A percentile compares a stretch with the other conserved stretches of the same genome.
These are phyloP conservation scores for Hydrangea macrophylla DNA, from an alignment of 148 eudicot species.

Conservation along the genomic window DNA sequence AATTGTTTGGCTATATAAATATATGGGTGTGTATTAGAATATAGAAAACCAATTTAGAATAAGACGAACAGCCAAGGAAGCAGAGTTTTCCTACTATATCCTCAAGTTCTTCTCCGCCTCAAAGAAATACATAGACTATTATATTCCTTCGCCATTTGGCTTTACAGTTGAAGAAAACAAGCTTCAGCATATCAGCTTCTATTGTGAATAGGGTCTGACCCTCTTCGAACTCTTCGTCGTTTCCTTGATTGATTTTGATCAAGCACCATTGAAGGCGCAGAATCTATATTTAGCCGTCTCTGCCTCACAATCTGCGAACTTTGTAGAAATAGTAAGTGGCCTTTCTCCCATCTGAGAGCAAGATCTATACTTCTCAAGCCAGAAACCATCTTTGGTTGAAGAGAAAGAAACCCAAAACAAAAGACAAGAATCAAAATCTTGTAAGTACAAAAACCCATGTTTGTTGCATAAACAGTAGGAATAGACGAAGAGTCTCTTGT, in stretches of 20 bases:
- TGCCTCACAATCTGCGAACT: slow-evolving; percentile 23
- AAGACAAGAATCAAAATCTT: slow-evolving; percentile 37
- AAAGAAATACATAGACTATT: neutral
- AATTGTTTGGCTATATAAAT: slow-evolving; percentile 14
- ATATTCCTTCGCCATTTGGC: slow-evolving; percentile 6
- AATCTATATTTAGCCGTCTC: slow-evolving; percentile 35
- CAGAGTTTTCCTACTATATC: slow-evolving; percentile 2
- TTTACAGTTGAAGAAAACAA: neutral
- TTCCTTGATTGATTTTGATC: slow-evolving; percentile 61
- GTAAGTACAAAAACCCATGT: slow-evolving; percentile 38
- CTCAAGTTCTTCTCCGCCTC: slow-evolving; percentile 1
- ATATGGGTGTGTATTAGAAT: neutral
- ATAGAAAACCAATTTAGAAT: slow-evolving; percentile 20
- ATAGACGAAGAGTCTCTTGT: slow-evolving; percentile 14
- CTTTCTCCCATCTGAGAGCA: slow-evolving; percentile 43
- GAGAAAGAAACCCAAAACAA: slow-evolving; percentile 42
- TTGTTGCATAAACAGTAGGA: slow-evolving; percentile 9
- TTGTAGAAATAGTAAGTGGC: slow-evolving; percentile 12
- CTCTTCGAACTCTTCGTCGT: slow-evolving; percentile 66
- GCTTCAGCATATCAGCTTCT: slow-evolving; percentile 32
- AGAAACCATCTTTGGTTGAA: slow-evolving; percentile 39
- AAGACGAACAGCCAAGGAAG: slow-evolving; percentile 9
- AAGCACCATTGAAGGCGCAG: slow-evolving; percentile 37
- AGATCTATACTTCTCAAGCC: slow-evolving; percentile 55
- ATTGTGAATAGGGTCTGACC: slow-evolving; percentile 88